Percentiles rank a stretch among this genome's conserved stretches.
Evolutionary conservation across 2,329 filamentous ascomycete genomes (phyloP).

Genomic region (Sporothrix mexicana): DNA sequence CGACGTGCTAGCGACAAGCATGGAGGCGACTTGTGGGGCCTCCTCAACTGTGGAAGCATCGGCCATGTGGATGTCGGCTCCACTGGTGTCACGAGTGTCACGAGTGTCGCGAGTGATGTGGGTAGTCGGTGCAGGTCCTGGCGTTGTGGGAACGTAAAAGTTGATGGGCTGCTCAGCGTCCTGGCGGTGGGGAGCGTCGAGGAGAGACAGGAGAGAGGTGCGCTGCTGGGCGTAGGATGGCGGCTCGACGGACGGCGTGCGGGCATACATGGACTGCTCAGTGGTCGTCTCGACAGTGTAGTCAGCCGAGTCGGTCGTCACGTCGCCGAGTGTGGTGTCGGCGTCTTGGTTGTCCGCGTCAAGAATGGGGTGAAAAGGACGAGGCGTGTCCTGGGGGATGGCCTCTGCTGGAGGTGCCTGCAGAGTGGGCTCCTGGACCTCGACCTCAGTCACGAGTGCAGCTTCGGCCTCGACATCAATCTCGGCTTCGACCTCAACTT

Average conservation of each 20-base stretch:
- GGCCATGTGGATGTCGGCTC: conserved; percentile 17
- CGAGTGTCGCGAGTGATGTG: not conserved
- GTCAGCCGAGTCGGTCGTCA: conserved; percentile 30
- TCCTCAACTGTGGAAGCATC: conserved; percentile 13
- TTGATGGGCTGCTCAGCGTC: conserved; percentile 44
- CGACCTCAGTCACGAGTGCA: not conserved
- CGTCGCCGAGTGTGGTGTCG: conserved; percentile 45
- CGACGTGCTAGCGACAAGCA: conserved; percentile 30
- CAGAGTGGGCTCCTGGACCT: not conserved
- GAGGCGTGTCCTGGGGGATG: not conserved
- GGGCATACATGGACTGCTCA: conserved; percentile 54
- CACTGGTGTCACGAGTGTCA: not conserved
- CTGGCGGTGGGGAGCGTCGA: conserved; percentile 59
- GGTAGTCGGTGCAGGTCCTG: conserved; percentile 6
- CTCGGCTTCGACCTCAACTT: not conserved
- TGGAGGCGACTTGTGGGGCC: conserved; percentile 2
- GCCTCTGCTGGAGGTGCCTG: not conserved
- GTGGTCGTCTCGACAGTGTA: conserved; percentile 28
- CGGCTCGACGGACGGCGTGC: conserved; percentile 67
- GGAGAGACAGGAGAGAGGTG: conserved; percentile 65
- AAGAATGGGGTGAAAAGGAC: conserved; percentile 1
- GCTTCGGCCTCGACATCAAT: not conserved
- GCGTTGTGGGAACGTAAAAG: conserved; percentile 51
- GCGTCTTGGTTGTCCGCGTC: conserved; percentile 41
- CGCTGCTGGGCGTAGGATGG: conserved; percentile 63